These are phyloP conservation scores for Carpinus viminea DNA, from an alignment of 306 rosid species.

Conservation along the genomic window DNA sequence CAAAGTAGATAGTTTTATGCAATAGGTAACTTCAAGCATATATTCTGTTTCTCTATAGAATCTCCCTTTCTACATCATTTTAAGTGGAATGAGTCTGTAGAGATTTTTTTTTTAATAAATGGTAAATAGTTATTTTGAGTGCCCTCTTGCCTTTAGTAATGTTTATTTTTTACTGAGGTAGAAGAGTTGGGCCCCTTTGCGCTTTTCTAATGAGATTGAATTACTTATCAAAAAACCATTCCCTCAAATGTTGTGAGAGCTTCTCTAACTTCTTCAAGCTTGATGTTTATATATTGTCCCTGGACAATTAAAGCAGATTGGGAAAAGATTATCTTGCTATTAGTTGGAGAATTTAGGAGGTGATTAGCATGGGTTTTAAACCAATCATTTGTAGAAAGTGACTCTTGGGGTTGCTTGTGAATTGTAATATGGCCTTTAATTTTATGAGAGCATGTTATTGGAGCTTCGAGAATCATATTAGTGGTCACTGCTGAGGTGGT, in stretches of 20 bases:
- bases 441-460: background rate
- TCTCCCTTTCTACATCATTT: background rate
- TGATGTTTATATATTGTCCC: background rate
- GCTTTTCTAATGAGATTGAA: background rate
- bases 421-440: background rate
- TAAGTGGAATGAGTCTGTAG: background rate
- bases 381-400: background rate
- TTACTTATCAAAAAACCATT: background rate
- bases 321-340: background rate
- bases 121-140: background rate
- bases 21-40: background rate
- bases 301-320: background rate
- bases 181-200: background rate
- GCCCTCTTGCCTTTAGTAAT: background rate
- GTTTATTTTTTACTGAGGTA: background rate
- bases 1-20: slow-evolving; percentile 13
- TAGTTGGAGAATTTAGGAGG: background rate
- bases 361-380: background rate
- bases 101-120: no score
- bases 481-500: background rate
- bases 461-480: background rate
- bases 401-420: background rate
- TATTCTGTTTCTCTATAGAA: background rate
- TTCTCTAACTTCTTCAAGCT: slow-evolving; percentile 1
- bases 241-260: background rate